Evolutionary conservation across 495 filamentous ascomycete species (phyloP).

Genomic region (Penicillium pancosmium): DNA sequence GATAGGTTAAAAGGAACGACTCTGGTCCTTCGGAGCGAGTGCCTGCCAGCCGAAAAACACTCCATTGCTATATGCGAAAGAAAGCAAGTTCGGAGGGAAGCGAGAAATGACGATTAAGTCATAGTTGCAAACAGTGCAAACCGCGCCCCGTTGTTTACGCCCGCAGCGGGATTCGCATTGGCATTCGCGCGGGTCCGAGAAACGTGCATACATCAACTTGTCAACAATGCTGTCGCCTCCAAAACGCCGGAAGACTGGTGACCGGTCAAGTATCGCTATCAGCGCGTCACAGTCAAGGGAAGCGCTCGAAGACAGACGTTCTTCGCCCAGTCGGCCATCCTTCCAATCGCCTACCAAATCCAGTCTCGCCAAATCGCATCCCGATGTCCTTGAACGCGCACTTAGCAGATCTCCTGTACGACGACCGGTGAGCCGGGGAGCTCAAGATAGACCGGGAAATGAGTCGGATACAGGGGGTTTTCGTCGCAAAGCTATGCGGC

Average conservation of each 20-base stretch:
- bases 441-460: slow-evolving; percentile 21
- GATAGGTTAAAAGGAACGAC: not conserved
- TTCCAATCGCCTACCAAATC: slow-evolving; percentile 69
- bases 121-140: slow-evolving; percentile 50
- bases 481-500: slow-evolving; percentile 41
- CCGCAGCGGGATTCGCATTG: not conserved
- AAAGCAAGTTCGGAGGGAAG: slow-evolving; percentile 15
- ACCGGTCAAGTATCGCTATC: slow-evolving; percentile 35
- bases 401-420: slow-evolving; percentile 38
- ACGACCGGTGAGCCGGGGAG: slow-evolving; percentile 19
- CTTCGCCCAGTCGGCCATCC: slow-evolving; percentile 50
- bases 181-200: not conserved
- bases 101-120: slow-evolving; percentile 32
- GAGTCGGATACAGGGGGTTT: slow-evolving; percentile 30
- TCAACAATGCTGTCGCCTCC: slow-evolving; percentile 49
- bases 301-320: slow-evolving; percentile 29
- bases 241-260: slow-evolving; percentile 66
- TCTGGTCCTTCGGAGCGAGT: slow-evolving; percentile 20
- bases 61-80: slow-evolving; percentile 33
- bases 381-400: slow-evolving; percentile 56
- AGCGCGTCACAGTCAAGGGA: slow-evolving; percentile 33
- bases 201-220: not conserved
- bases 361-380: slow-evolving; percentile 65
- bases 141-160: slow-evolving; percentile 32
- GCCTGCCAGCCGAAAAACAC: slow-evolving; percentile 25